Base-by-base conservation (phyloP, 2,329 filamentous ascomycete genomes). In the Botrytis byssoidea region DNA sequence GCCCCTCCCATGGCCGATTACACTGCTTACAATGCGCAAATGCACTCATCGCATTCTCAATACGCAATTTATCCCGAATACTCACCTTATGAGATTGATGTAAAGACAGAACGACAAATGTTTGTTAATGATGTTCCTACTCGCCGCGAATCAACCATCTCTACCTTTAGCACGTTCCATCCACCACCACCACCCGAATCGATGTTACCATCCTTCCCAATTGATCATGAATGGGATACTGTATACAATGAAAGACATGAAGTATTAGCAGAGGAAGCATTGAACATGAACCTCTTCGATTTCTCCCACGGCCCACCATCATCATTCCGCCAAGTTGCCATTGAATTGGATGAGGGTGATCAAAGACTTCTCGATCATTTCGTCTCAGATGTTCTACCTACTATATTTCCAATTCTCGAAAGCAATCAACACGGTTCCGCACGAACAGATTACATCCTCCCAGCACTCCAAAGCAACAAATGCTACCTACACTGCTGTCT, bases 401-500 rank as follows among this genome's bases (percentile, higher is more conserved):
- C 93, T 76, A 92, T 98, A 81, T 98, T 98, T 83, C 96, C 96
- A 22, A 92, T 98, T 71, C 88, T 97, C 48, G 95, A 98, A 83
- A 91, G 91, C 59, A 97, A 96, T 82, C 94, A 97, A 81, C 93
- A 93, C 79, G 94, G 94, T 57, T 93, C 92, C 1, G 90, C 94
- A 55, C 89, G 91, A 75, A 91, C 93, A 3, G 92, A 96, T 79
- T 88, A 97, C 75, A 92, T 98, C 77, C 88, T 98, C 25, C 94
- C 93, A 7, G 93, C 95, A 12, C 87, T 99, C 48, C 93, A 97
- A 82, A 92, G 89, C 78, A 99, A 98, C 88, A 95, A 93, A 83
- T 92, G 91, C 77, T 99, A 98, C 83, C 88, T 98, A 46, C 95
- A 98, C 86, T 98, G 95, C 85, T 98, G 95, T 84, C 86, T 99